A percentile compares a stretch with the other conserved stretches of the same genome.
Conservation (phyloP, 1,139 yeast species). For the Hyphopichia buzzinii region DNA sequence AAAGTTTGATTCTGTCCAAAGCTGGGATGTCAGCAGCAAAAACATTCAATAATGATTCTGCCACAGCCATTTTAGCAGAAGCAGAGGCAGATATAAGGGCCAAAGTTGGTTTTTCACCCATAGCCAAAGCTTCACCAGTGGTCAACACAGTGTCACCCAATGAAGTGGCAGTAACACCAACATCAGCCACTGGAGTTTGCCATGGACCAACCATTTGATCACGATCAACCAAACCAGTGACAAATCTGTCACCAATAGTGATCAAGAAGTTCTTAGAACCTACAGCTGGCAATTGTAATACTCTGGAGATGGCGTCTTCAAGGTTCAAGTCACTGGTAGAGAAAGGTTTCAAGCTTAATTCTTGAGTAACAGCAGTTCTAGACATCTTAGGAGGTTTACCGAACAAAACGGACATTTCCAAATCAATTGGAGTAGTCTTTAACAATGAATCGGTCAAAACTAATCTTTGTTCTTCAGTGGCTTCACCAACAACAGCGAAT, state of each 20-base stretch:
- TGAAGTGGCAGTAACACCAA: conserved; percentile 92
- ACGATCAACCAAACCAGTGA: conserved; percentile 94
- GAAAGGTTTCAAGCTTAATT: conserved; percentile 54
- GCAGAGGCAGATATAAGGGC: conserved; percentile 92
- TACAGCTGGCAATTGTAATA: conserved; percentile 86
- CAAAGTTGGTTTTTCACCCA: conserved; percentile 94
- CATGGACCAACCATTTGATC: conserved; percentile 99
- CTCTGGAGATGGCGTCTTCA: conserved; percentile 75
- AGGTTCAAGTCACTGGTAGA: conserved; percentile 30
- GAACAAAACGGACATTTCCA: conserved; percentile 94
- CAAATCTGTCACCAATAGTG: conserved; percentile 96
- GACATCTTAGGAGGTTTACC: conserved; percentile 98
- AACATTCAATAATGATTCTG: conserved; percentile 86
- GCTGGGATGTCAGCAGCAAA: conserved; percentile 86
- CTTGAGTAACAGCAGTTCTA: conserved; percentile 67
- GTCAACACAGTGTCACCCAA: conserved; percentile 66
- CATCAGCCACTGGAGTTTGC: conserved; percentile 99
- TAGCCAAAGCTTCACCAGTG: conserved; percentile 95
- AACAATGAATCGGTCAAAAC: conserved; percentile 77
- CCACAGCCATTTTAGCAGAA: conserved; percentile 95
- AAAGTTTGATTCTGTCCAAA: conserved; percentile 73
- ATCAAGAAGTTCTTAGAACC: conserved; percentile 94
- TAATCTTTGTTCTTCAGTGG: conserved; percentile 83
- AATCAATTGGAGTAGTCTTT: conserved; percentile 82
- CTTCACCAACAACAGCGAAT: conserved; percentile 91